Evolutionary conservation across 345 rosid genomes (phyloP), one percentile per base, ranked within the genome.

Genomic region (Hevea brasiliensis): DNA sequence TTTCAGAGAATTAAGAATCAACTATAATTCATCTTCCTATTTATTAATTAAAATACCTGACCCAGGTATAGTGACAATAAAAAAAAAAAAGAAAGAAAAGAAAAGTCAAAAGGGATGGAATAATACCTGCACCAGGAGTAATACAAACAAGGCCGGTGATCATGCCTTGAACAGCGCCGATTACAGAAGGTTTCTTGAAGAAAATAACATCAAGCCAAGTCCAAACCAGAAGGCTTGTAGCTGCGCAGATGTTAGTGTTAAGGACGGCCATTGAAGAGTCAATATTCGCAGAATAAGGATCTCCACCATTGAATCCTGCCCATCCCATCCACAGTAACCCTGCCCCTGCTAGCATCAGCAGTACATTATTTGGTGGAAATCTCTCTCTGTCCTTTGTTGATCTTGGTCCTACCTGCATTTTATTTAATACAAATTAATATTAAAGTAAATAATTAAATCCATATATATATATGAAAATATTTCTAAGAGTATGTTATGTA

Each of bases 91-190:
- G n/a, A n/a, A n/a, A n/a, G n/a, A n/a, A n/a, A n/a, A n/a, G n/a
- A n/a, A n/a, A n/a, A n/a, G n/a, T n/a, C n/a, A n/a, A n/a, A n/a
- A n/a, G n/a, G n/a, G n/a, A n/a, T n/a, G 12, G 10, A 1, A 11
- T 18, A 62, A 18, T 70, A 85, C 88, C 88, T 68, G 88, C 88
- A 7, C 79, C 88, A n/a, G 88, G 88, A 45, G 88, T 85, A 72
- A 85, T 85, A 70, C 86, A 82, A 50, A 85, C 88, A 56, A 84
- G 87, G 64, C 88, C 88, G 0, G 88, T 85, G 54, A 82, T 85
- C 88, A 85, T 85, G 76, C 88, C 88, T 74, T 85, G 88, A 35
- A 85, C 88, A 21, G 88, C 88, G 13, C 88, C 88, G 41, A 85
- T 77, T 6, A 85, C 88, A 20, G 86, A 85, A 61, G 88, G 88